Percentiles rank a stretch among this genome's conserved stretches.
Conservation (phyloP, 345 rosid genomes). For the Salix suchowensis region DNA sequence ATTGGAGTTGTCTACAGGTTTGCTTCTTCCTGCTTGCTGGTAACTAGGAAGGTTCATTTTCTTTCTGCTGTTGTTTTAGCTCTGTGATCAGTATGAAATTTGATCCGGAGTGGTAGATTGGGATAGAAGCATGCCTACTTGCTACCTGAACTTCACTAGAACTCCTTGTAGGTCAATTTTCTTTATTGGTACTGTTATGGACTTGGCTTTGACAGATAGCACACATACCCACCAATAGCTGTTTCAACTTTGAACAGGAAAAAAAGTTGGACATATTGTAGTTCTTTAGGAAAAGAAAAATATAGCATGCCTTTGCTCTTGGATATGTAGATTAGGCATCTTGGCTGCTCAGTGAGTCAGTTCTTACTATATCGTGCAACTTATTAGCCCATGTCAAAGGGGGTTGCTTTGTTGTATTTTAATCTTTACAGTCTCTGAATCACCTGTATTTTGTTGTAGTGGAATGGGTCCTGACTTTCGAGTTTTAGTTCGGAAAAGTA, state of each 20-base stretch:
- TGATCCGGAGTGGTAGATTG: not conserved
- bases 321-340: not conserved
- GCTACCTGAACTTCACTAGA: not conserved
- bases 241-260: not conserved
- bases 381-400: not conserved
- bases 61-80: not conserved
- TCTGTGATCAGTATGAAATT: not conserved
- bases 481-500: conserved; percentile 88
- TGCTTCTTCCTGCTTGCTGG: conserved; percentile 1
- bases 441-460: conserved; percentile 36
- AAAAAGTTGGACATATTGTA: not conserved
- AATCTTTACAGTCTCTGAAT: not conserved
- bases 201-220: not conserved
- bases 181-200: not conserved
- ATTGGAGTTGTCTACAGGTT: conserved; percentile 98
- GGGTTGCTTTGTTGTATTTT: not conserved
- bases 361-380: not conserved
- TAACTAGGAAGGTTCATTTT: not conserved
- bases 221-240: not conserved
- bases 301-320: not conserved
- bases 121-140: not conserved
- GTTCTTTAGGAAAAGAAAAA: not conserved
- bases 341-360: not conserved
- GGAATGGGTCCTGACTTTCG: conserved; percentile 98
- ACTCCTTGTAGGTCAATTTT: not conserved